Conservation (phyloP, 2,329 filamentous ascomycete species). For the Aspergillus niger region DNA sequence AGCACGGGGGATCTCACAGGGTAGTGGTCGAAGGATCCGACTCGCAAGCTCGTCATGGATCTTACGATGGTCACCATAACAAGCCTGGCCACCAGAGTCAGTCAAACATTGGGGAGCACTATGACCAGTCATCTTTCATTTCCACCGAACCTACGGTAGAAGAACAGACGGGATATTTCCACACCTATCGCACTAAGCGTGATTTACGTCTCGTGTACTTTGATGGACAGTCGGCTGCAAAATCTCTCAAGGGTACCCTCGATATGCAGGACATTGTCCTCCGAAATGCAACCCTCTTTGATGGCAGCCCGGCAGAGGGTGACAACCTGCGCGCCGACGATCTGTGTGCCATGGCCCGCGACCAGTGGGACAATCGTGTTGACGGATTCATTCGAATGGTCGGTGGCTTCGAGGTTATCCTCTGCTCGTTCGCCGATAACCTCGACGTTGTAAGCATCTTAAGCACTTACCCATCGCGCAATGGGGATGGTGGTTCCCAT, state of each 20-base stretch:
- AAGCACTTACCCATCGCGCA: not conserved
- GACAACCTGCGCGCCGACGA: not conserved
- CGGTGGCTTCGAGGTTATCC: not conserved
- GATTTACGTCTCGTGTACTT: not conserved
- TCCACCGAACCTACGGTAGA: not conserved
- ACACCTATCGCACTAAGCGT: not conserved
- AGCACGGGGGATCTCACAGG: not conserved
- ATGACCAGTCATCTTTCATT: not conserved
- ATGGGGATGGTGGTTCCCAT: not conserved
- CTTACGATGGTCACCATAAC: not conserved
- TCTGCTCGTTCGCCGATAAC: not conserved
- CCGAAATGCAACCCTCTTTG: not conserved
- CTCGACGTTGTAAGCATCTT: not conserved
- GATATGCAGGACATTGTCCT: not conserved
- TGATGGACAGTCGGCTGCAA: not conserved
- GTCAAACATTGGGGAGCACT: not conserved
- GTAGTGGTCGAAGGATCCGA: not conserved
- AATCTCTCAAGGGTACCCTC: not conserved
- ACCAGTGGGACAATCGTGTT: not conserved
- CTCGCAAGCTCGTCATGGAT: not conserved
- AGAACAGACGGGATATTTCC: not conserved
- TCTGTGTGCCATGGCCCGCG: not conserved
- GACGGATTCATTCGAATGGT: conserved; percentile 2
- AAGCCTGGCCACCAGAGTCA: not conserved
- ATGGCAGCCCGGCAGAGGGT: not conserved